Evolutionary conservation across 495 filamentous ascomycete genomes (phyloP).

Genomic region (Aspergillus homomorphus): DNA sequence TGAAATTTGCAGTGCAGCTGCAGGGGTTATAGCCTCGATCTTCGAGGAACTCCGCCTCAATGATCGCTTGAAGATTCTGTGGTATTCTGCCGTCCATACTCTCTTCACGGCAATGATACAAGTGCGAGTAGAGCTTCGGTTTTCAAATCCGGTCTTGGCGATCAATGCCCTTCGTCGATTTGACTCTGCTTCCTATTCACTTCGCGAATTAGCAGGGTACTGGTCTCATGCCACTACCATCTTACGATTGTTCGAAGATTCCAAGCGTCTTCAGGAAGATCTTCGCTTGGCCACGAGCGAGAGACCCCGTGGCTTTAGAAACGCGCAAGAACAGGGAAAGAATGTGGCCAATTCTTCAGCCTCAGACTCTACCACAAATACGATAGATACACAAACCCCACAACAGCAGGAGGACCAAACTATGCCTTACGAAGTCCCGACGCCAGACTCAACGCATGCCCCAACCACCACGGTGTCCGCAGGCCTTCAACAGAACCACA

Average conservation of each 20-base stretch:
- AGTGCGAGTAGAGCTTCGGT: conserved; percentile 48
- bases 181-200: conserved; percentile 44
- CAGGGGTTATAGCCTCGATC: conserved; percentile 49
- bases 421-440: conserved; percentile 37
- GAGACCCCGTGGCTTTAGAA: conserved; percentile 34
- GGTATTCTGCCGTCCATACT: conserved; percentile 47
- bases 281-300: conserved; percentile 39
- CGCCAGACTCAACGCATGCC: conserved; percentile 31
- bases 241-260: conserved; percentile 46
- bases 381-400: neutral
- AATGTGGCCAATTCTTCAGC: conserved; percentile 3
- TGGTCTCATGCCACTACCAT: conserved; percentile 49
- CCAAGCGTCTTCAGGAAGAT: conserved; percentile 45
- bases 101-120: conserved; percentile 52
- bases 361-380: neutral
- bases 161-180: conserved; percentile 50
- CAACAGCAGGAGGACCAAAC: conserved; percentile 15
- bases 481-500: conserved; percentile 23
- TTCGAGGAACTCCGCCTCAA: conserved; percentile 48
- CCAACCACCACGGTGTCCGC: conserved; percentile 24
- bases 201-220: conserved; percentile 43
- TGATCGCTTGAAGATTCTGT: conserved; percentile 46
- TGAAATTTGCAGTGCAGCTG: conserved; percentile 46
- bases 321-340: conserved; percentile 12
- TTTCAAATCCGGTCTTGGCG: conserved; percentile 48